Evolutionary conservation across 1,139 yeast genomes (phyloP), one percentile per base, ranked within the genome.

Genomic region (Pichia sp.): DNA sequence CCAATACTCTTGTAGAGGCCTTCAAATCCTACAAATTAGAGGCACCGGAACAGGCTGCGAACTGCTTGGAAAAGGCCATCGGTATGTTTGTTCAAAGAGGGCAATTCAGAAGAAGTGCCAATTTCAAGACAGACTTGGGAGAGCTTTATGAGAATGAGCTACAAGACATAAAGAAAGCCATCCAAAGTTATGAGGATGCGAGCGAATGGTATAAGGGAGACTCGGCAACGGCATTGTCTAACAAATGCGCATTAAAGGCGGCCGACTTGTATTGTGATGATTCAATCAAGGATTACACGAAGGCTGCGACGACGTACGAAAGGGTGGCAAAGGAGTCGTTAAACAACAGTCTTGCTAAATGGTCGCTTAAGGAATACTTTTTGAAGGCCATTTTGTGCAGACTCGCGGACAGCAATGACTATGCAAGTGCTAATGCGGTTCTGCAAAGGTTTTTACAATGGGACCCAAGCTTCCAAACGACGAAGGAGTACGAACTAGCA

Each of bases 131-230:
- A 77, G 98, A 93, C 68, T 78, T 93, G 65, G 99, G 92, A 3
- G 93, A 84, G 61, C 72, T 93, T 49, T 90, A 88, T 68, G 98
- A 93, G 70, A 78, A 78, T 50, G 85, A 83, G 47, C 74, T 87
- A 41, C 79, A 80, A 54, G 95, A 92, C 66, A 70, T 73, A 30
- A 75, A 77, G 16, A 80, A 80, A 61, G 97, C 99, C 3, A 78
- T 87, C 54, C 77, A 78, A 57, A 82, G 93, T 32, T 93, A 87
- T 69, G 96, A 90, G 67, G 88, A 87, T 64, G 97, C 99, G 5
- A 97, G 97, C 45, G 98, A 95, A 67, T 93, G 97, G 89, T 90
- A 87, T 68, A 81, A 83, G 57, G 90, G 95, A 59, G 99, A 93
- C 72, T 93, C 90, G 58, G 98, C 99, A 0, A 87, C 86, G 61